Conservation (phyloP, 768 basidiomycete species). For the Trametopsis cervina region DNA sequence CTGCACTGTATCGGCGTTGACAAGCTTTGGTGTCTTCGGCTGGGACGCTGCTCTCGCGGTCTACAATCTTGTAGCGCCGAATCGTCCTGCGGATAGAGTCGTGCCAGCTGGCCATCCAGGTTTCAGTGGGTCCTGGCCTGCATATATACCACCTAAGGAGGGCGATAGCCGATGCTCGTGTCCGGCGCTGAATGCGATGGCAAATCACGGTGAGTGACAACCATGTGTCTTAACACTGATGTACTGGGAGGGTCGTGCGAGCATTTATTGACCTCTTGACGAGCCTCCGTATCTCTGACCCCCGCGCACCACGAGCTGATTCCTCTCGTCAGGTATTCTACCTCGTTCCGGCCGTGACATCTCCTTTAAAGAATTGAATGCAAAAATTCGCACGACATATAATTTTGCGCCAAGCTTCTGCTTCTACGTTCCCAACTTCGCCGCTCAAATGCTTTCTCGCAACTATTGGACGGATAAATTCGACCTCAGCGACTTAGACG, state of each 20-base stretch:
- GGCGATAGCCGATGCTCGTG: conserved; percentile 70
- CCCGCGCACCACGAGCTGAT: too few relatives aligned
- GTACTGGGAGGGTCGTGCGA: too few relatives aligned
- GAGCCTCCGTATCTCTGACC: too few relatives aligned
- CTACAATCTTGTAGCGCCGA: conserved; percentile 45
- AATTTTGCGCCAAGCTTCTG: conserved; percentile 69
- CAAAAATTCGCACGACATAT: conserved; percentile 45
- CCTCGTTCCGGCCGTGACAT: conserved; percentile 67
- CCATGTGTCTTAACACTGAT: too few relatives aligned
- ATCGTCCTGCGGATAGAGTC: conserved; percentile 25
- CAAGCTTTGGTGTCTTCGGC: conserved; percentile 25
- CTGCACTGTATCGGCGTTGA: conserved; percentile 7
- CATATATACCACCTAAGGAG: conserved; percentile 47
- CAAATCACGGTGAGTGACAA: conserved; percentile 60
- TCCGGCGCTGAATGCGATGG: conserved; percentile 73
- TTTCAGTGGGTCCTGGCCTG: conserved; percentile 60
- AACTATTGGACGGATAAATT: conserved; percentile 51
- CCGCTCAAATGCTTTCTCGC: conserved; percentile 50
- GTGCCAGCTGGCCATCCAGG: conserved; percentile 30
- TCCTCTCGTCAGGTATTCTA: conserved; percentile 34
- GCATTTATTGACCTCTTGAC: too few relatives aligned
- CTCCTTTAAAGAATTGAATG: conserved; percentile 43
- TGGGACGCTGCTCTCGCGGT: conserved; percentile 50
- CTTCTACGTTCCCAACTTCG: conserved; percentile 54
- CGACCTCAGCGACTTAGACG: conserved; percentile 57